phyloP scores from a whole-genome alignment of 2,329 filamentous ascomycete genomes.

The Pseudophaeomoniella oleicola region DNA sequence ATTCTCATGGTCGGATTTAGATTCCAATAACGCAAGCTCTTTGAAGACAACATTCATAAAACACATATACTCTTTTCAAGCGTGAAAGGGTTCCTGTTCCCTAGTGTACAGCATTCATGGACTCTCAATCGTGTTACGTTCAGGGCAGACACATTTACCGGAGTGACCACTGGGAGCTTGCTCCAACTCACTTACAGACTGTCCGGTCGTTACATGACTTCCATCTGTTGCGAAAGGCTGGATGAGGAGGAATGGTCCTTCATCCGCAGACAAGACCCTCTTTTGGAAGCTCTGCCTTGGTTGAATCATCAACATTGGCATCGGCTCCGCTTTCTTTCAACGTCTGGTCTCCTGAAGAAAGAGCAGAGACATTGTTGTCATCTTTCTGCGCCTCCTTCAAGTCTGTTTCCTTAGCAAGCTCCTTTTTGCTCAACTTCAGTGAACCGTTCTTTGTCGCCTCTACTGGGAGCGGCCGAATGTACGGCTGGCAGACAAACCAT shows the following conservation, averaged over 20 bases:
- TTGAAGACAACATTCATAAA: too few species aligned
- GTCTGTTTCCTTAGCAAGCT: conserved; percentile 21
- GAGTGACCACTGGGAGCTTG: too few species aligned
- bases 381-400: conserved; percentile 23
- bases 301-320: conserved; percentile 1
- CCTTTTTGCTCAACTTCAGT: conserved; percentile 58
- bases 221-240: too few species aligned
- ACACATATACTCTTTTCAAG: too few species aligned
- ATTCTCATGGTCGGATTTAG: too few species aligned
- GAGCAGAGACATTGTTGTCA: not conserved
- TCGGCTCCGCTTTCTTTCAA: conserved; percentile 14
- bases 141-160: too few species aligned
- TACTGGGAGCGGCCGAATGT: conserved; percentile 70
- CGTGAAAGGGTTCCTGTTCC: too few species aligned
- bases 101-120: too few species aligned
- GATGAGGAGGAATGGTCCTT: not conserved
- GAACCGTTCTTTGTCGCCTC: conserved; percentile 76
- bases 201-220: too few species aligned
- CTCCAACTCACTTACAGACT: too few species aligned
- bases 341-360: conserved; percentile 14
- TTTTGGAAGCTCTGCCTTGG: conserved; percentile 8
- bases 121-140: too few species aligned
- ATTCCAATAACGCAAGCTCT: too few species aligned
- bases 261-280: conserved; percentile 10
- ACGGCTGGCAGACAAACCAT: conserved; percentile 83